Evolutionary conservation across 75 land plant species (phyloP).

Genomic region (Picea sitchensis): DNA sequence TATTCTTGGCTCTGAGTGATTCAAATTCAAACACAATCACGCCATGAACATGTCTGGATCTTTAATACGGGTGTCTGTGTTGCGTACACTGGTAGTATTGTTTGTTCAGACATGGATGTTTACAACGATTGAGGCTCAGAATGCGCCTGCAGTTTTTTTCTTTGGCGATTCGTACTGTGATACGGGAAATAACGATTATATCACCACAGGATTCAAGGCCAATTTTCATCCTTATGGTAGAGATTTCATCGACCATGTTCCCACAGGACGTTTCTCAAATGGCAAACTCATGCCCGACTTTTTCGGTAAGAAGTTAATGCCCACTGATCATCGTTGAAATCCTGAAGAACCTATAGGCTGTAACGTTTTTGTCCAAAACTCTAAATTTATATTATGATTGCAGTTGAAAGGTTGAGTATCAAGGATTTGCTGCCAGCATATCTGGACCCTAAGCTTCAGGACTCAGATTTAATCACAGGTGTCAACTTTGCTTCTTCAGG

Average conservation of each 20-base stretch:
- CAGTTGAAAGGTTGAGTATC: neutral
- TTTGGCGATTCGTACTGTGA: slow-evolving; percentile 25
- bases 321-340: too few species aligned
- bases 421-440: slow-evolving; percentile 2
- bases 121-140: neutral
- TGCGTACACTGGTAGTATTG: too few species aligned
- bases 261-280: slow-evolving; percentile 23
- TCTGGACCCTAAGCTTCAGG: neutral
- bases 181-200: slow-evolving; percentile 22
- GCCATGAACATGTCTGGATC: too few species aligned
- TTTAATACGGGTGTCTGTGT: too few species aligned
- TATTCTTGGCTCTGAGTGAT: too few species aligned
- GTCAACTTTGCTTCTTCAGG: neutral
- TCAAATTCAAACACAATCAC: too few species aligned
- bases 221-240: slow-evolving; percentile 32
- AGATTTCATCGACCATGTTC: slow-evolving; percentile 11
- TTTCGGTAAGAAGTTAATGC: neutral
- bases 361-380: too few species aligned
- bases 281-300: slow-evolving; percentile 19
- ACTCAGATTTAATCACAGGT: neutral
- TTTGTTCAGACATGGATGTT: too few species aligned
- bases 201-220: neutral
- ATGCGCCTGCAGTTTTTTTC: slow-evolving; percentile 15
- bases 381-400: too few species aligned
- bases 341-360: too few species aligned